phyloP scores from a whole-genome alignment of 2,329 filamentous ascomycete species.

The Arachnopeziza araneosa region DNA sequence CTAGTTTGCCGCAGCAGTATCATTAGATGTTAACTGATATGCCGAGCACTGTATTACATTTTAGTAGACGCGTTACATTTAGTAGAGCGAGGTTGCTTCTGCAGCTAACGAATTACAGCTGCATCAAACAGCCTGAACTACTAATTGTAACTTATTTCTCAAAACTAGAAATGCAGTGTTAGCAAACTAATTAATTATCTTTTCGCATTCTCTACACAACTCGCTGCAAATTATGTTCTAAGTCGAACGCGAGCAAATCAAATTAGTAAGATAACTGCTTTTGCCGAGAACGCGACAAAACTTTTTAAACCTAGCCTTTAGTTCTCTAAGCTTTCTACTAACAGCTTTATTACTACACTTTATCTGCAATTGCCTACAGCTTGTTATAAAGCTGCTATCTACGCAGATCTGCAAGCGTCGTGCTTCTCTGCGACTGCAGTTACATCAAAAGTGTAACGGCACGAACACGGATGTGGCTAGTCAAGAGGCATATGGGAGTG shows the following conservation, averaged over 20 bases:
- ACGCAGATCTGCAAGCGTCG: constrained; percentile 6
- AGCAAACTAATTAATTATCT: neutral
- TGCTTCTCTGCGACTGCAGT: constrained; percentile 5
- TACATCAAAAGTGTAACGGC: constrained; percentile 5
- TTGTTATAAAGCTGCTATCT: constrained; percentile 8
- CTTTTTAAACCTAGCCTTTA: constrained; percentile 2
- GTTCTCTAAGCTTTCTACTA: constrained; percentile 1
- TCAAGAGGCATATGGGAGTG: no score
- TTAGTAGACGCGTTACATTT: no score
- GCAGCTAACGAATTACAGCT: no score
- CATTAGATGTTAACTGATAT: no score
- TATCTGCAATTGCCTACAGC: constrained; percentile 8
- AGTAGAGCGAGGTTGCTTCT: no score
- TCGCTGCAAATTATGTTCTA: constrained; percentile 7
- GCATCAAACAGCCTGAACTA: no score
- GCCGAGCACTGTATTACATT: no score
- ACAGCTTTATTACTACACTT: constrained; percentile 8
- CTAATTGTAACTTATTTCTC: no score
- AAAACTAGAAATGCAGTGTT: no score
- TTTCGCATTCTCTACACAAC: constrained; percentile 9
- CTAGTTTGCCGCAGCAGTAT: no score
- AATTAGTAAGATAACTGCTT: constrained; percentile 10
- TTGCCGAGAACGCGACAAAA: constrained; percentile 9
- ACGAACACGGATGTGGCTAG: no score
- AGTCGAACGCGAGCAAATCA: constrained; percentile 12